Evolutionary conservation across 1,284 basidiomycete genomes (phyloP).

Genomic region (Cryptococcus maquisensis): DNA sequence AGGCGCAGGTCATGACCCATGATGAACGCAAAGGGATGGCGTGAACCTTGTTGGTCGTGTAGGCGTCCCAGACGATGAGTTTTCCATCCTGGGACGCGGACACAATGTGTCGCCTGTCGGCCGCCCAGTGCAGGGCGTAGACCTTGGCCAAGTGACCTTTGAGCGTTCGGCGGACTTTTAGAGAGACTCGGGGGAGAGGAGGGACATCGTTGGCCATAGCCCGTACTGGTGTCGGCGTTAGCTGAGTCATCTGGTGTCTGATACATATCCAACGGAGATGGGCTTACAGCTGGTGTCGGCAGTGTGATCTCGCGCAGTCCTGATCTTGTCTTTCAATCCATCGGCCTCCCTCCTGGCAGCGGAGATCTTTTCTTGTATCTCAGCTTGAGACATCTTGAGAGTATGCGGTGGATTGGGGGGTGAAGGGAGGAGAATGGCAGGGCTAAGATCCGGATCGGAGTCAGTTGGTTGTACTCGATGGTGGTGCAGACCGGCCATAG

Average conservation of each 20-base stretch:
- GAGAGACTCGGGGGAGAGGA: constrained; percentile 87
- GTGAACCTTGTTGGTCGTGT: constrained; percentile 99
- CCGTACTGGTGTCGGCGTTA: constrained; percentile 60
- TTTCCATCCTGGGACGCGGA: constrained; percentile 99
- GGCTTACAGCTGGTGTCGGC: constrained; percentile 90
- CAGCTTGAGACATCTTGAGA: constrained; percentile 56
- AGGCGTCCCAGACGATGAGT: constrained; percentile 99
- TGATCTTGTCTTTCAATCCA: constrained; percentile 49
- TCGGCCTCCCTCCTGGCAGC: constrained; percentile 95
- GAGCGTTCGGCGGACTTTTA: constrained; percentile 90
- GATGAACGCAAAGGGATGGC: constrained; percentile 94
- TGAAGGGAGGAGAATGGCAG: background rate
- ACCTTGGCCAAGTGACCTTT: constrained; percentile 98
- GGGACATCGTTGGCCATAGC: constrained; percentile 97
- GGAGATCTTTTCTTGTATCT: constrained; percentile 90
- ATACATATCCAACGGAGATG: background rate
- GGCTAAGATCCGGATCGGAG: too few species aligned
- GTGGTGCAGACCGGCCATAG: too few species aligned
- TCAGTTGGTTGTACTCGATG: too few species aligned
- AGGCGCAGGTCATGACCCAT: constrained; percentile 99
- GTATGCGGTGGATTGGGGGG: background rate
- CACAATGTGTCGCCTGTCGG: constrained; percentile 92
- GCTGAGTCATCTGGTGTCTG: constrained; percentile 1
- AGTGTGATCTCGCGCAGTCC: constrained; percentile 57
- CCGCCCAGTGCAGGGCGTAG: constrained; percentile 99